These are phyloP conservation scores for Diaporthe nobilis DNA, from an alignment of 2,329 filamentous ascomycete genomes.

Conservation along the genomic window DNA sequence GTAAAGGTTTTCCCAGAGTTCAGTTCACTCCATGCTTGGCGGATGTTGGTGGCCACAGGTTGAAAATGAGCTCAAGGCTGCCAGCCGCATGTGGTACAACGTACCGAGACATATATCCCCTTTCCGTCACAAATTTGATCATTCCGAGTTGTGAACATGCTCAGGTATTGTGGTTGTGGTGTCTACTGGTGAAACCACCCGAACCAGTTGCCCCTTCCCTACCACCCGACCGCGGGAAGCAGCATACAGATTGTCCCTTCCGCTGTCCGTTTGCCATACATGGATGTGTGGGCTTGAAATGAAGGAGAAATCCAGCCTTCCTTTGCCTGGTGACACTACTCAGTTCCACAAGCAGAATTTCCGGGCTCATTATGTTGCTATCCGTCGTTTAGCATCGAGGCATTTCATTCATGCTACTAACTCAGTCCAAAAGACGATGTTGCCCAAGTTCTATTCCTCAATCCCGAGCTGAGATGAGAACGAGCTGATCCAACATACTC, in stretches of 20 bases:
- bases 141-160: background rate
- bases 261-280: constrained; percentile 26
- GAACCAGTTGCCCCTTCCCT: background rate
- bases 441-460: background rate
- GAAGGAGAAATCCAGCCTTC: background rate
- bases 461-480: background rate
- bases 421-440: background rate
- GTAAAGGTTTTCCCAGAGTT: background rate
- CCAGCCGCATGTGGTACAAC: constrained; percentile 3
- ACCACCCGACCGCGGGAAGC: constrained; percentile 42
- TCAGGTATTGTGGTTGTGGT: background rate
- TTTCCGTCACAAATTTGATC: background rate
- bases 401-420: background rate
- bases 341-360: background rate
- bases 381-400: background rate
- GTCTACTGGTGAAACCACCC: background rate
- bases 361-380: background rate
- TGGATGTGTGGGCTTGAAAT: background rate
- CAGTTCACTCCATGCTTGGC: background rate
- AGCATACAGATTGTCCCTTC: constrained; percentile 41
- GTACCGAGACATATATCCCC: constrained; percentile 3
- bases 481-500: background rate
- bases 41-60: background rate
- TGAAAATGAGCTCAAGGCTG: background rate
- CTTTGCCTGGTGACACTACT: constrained; percentile 21